Percentiles rank a stretch among this genome's conserved stretches.
phyloP scores from a whole-genome alignment of 805 yeast genomes.

The Starmerella cellae region DNA sequence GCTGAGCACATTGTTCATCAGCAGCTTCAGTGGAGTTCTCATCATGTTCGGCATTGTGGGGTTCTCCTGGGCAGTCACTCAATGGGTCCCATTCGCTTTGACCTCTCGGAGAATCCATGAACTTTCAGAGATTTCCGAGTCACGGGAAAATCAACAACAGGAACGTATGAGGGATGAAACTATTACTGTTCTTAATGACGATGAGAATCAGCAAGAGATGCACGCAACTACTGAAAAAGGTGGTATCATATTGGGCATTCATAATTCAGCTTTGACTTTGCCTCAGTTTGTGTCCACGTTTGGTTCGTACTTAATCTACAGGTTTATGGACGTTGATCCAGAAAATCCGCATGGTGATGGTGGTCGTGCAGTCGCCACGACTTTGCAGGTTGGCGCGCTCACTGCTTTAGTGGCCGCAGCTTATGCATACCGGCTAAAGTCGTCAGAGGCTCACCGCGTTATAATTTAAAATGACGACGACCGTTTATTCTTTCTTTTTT shows the following conservation, averaged over 20 bases:
- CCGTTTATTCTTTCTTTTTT: too few species aligned
- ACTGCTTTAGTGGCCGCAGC: slow-evolving; percentile 28
- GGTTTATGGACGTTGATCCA: slow-evolving; percentile 20
- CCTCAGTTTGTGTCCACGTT: slow-evolving; percentile 32
- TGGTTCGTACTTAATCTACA: slow-evolving; percentile 28
- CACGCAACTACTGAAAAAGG: slow-evolving; percentile 22
- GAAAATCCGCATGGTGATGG: slow-evolving; percentile 24
- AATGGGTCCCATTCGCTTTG: slow-evolving; percentile 55
- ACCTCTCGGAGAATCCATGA: slow-evolving; percentile 36
- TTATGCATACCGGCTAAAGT: slow-evolving; percentile 15
- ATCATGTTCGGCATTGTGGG: slow-evolving; percentile 41
- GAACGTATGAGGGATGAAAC: not conserved
- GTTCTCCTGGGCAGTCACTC: slow-evolving; percentile 50
- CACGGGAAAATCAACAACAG: not conserved
- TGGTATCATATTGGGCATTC: slow-evolving; percentile 31
- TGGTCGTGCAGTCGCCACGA: slow-evolving; percentile 28
- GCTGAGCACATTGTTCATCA: slow-evolving; percentile 35
- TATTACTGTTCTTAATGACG: not conserved
- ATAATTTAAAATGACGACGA: too few species aligned
- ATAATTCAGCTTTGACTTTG: slow-evolving; percentile 30
- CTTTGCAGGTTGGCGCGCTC: slow-evolving; percentile 29
- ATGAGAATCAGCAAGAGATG: not conserved
- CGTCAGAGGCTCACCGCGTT: too few species aligned
- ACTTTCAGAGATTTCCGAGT: slow-evolving; percentile 14
- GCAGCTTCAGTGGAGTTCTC: slow-evolving; percentile 34